These are phyloP conservation scores for Melampsora americana DNA, from an alignment of 1,284 basidiomycete genomes.

Conservation along the genomic window DNA sequence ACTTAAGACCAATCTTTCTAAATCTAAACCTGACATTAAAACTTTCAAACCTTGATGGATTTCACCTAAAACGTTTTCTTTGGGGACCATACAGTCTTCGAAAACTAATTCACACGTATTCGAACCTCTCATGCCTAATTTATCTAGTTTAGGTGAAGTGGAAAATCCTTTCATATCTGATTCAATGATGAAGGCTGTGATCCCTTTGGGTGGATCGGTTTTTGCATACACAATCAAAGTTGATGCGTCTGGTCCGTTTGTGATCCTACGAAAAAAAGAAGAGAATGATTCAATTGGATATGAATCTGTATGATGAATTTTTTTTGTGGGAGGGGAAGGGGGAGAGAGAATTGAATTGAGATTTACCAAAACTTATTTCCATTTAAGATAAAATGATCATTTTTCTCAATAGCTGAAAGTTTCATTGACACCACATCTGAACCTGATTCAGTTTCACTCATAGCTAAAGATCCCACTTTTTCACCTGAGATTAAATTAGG, in stretches of 20 bases:
- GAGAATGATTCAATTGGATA: too few relatives aligned
- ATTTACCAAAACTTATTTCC: slow-evolving; percentile 87
- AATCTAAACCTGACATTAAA: slow-evolving; percentile 88
- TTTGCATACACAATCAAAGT: slow-evolving; percentile 92
- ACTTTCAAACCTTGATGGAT: slow-evolving; percentile 77
- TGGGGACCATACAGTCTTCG: slow-evolving; percentile 81
- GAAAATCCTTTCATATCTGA: slow-evolving; percentile 77
- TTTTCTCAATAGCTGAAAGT: slow-evolving; percentile 70
- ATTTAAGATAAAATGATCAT: slow-evolving; percentile 73
- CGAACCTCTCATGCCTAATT: slow-evolving; percentile 92
- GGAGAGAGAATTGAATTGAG: too few relatives aligned
- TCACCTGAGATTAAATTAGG: slow-evolving; percentile 74
- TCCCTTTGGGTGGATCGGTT: slow-evolving; percentile 74
- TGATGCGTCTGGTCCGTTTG: slow-evolving; percentile 83
- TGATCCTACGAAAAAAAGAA: slow-evolving; percentile 67
- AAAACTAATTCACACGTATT: slow-evolving; percentile 93
- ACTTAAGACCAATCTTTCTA: slow-evolving; percentile 84
- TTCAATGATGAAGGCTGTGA: slow-evolving; percentile 89
- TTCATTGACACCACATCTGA: slow-evolving; percentile 91
- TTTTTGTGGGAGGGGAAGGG: too few relatives aligned
- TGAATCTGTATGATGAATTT: too few relatives aligned
- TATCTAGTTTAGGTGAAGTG: slow-evolving; percentile 84
- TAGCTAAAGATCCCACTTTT: slow-evolving; percentile 84
- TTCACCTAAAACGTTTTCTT: slow-evolving; percentile 78
- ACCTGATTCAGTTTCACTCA: slow-evolving; percentile 86